Percentiles rank a stretch among this genome's conserved stretches.
Evolutionary conservation across 495 filamentous ascomycete genomes (phyloP).

Genomic region (Trichoderma orchidacearum): DNA sequence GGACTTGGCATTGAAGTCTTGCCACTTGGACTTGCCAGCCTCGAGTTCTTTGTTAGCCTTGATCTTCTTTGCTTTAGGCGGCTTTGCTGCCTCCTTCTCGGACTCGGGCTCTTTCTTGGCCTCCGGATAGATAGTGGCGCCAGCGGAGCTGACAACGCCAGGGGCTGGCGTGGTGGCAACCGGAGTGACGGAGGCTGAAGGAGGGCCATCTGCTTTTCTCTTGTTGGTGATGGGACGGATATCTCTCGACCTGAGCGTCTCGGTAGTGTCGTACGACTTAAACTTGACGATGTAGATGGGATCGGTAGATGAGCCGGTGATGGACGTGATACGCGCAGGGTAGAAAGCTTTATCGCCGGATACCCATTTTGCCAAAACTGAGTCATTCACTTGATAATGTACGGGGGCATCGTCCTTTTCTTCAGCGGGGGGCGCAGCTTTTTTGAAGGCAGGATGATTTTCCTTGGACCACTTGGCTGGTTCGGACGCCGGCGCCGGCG

Average conservation of each 20-base stretch:
- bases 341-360: constrained; percentile 86
- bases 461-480: constrained; percentile 63
- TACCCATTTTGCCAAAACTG: constrained; percentile 77
- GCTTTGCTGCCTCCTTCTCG: constrained; percentile 18
- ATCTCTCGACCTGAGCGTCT: constrained; percentile 73
- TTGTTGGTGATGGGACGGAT: constrained; percentile 71
- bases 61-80: constrained; percentile 52
- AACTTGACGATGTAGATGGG: constrained; percentile 92
- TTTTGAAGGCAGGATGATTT: constrained; percentile 56
- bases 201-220: constrained; percentile 77
- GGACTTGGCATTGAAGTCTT: constrained; percentile 74
- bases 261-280: constrained; percentile 75
- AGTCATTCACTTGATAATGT: constrained; percentile 78
- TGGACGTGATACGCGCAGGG: constrained; percentile 81
- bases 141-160: constrained; percentile 70
- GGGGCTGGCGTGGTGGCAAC: constrained; percentile 8
- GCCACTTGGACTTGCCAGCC: constrained; percentile 85
- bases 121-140: constrained; percentile 71
- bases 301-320: constrained; percentile 75
- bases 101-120: constrained; percentile 49
- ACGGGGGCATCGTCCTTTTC: constrained; percentile 27
- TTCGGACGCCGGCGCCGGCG: constrained; percentile 32
- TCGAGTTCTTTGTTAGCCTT: constrained; percentile 85
- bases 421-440: constrained; percentile 32
- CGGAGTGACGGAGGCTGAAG: constrained; percentile 33